Conservation (phyloP, 163 green algal genomes). For the Volvox carteri region DNA sequence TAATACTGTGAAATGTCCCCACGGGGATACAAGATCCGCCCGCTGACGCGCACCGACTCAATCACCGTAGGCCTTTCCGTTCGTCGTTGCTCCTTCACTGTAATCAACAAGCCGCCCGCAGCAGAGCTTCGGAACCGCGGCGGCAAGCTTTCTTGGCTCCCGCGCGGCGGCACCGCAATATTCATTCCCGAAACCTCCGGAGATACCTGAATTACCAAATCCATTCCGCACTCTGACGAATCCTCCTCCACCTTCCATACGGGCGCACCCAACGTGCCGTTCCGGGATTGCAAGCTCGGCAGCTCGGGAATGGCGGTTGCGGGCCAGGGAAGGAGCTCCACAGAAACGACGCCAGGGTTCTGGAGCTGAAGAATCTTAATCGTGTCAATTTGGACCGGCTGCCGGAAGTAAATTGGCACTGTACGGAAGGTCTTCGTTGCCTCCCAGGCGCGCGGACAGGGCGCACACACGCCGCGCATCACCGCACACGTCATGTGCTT, state of each 20-base stretch:
- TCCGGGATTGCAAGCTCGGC: slow-evolving; percentile 1
- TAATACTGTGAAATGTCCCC: too few relatives aligned
- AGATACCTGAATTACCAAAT: not conserved
- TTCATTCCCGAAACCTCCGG: not conserved
- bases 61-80: not conserved
- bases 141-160: slow-evolving; percentile 1
- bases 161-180: not conserved
- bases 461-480: not conserved
- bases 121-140: not conserved
- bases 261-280: not conserved
- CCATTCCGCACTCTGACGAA: not conserved
- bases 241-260: slow-evolving; percentile 1
- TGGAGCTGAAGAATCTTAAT: slow-evolving; percentile 41
- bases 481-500: not conserved
- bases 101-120: slow-evolving; percentile 20
- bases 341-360: slow-evolving; percentile 18
- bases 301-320: slow-evolving; percentile 28
- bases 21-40: slow-evolving; percentile 38
- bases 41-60: slow-evolving; percentile 4
- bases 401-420: slow-evolving; percentile 13
- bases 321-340: slow-evolving; percentile 46
- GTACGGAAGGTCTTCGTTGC: not conserved
- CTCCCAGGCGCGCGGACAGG: slow-evolving; percentile 36
- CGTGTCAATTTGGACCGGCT: slow-evolving; percentile 32
- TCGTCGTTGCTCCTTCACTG: slow-evolving; percentile 6